A percentile compares a stretch with the other conserved stretches of the same genome.
Evolutionary conservation across 2,329 filamentous ascomycete species (phyloP).

Genomic region (Diaporthe nobilis): DNA sequence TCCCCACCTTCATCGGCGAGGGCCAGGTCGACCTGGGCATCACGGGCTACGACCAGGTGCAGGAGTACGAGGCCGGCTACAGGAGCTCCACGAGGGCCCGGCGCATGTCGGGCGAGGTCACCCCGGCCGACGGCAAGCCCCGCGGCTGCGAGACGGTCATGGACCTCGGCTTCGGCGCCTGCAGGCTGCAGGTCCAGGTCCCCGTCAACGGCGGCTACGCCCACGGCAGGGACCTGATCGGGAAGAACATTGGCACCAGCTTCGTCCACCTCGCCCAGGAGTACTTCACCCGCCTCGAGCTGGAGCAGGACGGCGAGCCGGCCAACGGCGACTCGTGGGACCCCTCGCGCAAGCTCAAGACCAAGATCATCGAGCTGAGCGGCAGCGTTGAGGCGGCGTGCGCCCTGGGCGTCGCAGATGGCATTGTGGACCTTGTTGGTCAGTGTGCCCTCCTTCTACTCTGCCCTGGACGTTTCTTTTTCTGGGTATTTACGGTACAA

Average conservation of each 20-base stretch:
- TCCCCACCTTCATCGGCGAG: slow-evolving; percentile 97
- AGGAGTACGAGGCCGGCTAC: slow-evolving; percentile 84
- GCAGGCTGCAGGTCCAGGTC: slow-evolving; percentile 97
- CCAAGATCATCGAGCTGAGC: slow-evolving; percentile 93
- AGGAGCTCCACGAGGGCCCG: slow-evolving; percentile 63
- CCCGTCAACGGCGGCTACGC: slow-evolving; percentile 84
- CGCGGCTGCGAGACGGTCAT: slow-evolving; percentile 86
- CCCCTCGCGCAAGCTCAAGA: slow-evolving; percentile 72
- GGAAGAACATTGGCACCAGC: slow-evolving; percentile 95
- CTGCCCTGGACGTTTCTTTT: background rate
- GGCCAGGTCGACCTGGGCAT: slow-evolving; percentile 95
- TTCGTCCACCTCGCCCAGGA: slow-evolving; percentile 87
- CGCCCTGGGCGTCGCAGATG: slow-evolving; percentile 93
- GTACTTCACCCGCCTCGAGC: slow-evolving; percentile 87
- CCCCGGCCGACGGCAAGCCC: slow-evolving; percentile 58
- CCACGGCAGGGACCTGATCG: slow-evolving; percentile 83
- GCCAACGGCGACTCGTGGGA: slow-evolving; percentile 50
- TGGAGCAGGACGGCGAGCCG: slow-evolving; percentile 58
- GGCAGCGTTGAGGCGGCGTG: slow-evolving; percentile 98
- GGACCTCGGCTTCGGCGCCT: slow-evolving; percentile 90
- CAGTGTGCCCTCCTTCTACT: slow-evolving; percentile 61
- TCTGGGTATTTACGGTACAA: background rate
- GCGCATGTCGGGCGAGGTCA: slow-evolving; percentile 62
- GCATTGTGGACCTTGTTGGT: slow-evolving; percentile 98
- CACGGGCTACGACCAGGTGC: slow-evolving; percentile 92